Evolutionary conservation across 495 filamentous ascomycete species (phyloP).

Genomic region (Staphylotrichum longicolle): DNA sequence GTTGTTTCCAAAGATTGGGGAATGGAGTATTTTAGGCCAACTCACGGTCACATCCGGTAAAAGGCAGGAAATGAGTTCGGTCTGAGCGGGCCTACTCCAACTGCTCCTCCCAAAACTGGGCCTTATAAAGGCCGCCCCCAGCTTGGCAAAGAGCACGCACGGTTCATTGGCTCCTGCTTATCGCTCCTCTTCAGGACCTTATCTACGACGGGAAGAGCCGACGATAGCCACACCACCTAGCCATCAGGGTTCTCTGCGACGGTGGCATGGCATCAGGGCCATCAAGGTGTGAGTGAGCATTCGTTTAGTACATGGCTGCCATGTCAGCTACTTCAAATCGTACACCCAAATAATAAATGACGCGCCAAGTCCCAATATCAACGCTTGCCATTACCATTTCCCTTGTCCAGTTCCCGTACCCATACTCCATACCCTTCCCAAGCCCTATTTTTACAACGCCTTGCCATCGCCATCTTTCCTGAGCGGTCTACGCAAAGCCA

Average conservation of each 20-base stretch:
- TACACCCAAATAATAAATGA: neutral
- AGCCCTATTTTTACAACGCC: neutral
- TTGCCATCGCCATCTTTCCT: neutral
- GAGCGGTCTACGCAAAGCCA: neutral
- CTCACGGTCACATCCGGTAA: slow-evolving; percentile 44
- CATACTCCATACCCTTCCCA: neutral
- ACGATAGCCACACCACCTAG: neutral
- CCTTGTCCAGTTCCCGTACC: neutral
- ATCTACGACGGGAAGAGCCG: slow-evolving; percentile 1
- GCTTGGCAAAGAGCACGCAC: too few relatives aligned
- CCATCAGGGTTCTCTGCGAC: slow-evolving; percentile 18
- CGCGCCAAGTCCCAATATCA: neutral
- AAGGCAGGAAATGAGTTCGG: slow-evolving; percentile 44
- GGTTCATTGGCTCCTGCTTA: too few relatives aligned
- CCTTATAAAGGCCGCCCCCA: slow-evolving; percentile 22
- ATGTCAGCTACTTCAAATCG: too few relatives aligned
- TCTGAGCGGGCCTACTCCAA: slow-evolving; percentile 39
- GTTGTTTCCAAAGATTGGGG: slow-evolving; percentile 38
- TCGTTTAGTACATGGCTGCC: too few relatives aligned
- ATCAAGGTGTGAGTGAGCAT: too few relatives aligned
- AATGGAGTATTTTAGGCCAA: slow-evolving; percentile 41
- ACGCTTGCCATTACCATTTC: neutral
- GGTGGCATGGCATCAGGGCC: too few relatives aligned
- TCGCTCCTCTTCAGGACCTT: neutral
- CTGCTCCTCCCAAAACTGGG: neutral